phyloP scores from a whole-genome alignment of 306 rosid genomes.

The Carpinus viminea region DNA sequence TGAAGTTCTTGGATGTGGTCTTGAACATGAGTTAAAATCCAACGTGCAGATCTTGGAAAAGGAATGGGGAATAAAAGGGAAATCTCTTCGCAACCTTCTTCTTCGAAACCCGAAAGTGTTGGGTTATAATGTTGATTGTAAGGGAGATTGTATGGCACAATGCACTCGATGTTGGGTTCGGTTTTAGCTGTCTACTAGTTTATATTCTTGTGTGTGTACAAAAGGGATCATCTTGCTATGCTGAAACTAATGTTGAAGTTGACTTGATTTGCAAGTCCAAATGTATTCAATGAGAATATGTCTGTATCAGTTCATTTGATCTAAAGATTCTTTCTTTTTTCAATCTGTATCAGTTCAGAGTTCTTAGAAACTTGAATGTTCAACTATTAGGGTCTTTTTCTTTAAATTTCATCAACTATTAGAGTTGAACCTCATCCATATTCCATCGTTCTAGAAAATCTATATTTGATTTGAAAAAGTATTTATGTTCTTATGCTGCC shows the following conservation, averaged over 20 bases:
- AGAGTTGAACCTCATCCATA: too few species aligned
- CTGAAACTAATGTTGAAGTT: background rate
- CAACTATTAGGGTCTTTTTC: background rate
- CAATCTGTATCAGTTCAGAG: background rate
- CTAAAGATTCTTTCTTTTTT: background rate
- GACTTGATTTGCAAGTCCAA: background rate
- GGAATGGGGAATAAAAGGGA: constrained; percentile 78
- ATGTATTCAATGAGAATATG: background rate
- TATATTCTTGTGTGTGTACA: background rate
- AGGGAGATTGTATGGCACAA: constrained; percentile 90
- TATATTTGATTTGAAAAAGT: too few species aligned
- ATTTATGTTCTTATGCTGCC: too few species aligned
- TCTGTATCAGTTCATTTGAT: background rate
- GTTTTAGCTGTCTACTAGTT: constrained; percentile 42
- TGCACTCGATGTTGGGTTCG: constrained; percentile 99
- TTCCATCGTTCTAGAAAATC: too few species aligned
- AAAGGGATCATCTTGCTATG: background rate
- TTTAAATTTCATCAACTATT: too few species aligned
- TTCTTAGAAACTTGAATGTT: background rate
- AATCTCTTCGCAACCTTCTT: constrained; percentile 70
- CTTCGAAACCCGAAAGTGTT: constrained; percentile 83
- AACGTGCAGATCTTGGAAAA: constrained; percentile 69
- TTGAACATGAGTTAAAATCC: constrained; percentile 67
- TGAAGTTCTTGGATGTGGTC: constrained; percentile 85
- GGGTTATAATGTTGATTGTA: constrained; percentile 88